Percentiles rank a stretch among this genome's conserved stretches.
Evolutionary conservation across 1,284 basidiomycete species (phyloP).

Genomic region (Malassezia pachydermatis): DNA sequence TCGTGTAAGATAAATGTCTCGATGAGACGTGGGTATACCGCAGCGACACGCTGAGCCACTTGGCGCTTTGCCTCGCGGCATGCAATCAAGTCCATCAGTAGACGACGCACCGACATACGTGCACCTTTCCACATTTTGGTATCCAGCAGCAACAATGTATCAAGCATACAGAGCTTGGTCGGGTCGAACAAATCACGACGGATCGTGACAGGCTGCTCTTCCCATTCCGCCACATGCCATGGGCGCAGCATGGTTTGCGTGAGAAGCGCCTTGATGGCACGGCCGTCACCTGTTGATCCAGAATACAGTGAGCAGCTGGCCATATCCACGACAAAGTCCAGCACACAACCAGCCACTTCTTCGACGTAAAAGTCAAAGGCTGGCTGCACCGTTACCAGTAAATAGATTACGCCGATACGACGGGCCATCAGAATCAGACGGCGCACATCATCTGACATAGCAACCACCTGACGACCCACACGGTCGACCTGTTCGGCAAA

Average conservation of each 20-base stretch:
- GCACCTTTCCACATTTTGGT: constrained; percentile 44
- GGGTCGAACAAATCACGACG: constrained; percentile 35
- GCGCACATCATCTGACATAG: constrained; percentile 61
- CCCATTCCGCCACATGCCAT: constrained; percentile 24
- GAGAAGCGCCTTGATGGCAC: constrained; percentile 29
- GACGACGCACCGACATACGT: constrained; percentile 66
- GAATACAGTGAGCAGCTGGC: constrained; percentile 35
- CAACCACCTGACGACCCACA: constrained; percentile 70
- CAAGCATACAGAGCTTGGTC: constrained; percentile 29
- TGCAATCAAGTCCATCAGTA: constrained; percentile 67
- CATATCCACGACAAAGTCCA: constrained; percentile 37
- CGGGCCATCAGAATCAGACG: constrained; percentile 69
- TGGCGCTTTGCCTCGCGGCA: constrained; percentile 62
- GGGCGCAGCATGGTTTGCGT: constrained; percentile 26
- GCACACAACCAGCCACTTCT: constrained; percentile 58
- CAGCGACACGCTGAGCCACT: constrained; percentile 54
- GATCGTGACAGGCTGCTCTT: constrained; percentile 27
- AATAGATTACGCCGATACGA: constrained; percentile 72
- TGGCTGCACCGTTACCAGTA: constrained; percentile 78
- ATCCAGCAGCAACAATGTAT: constrained; percentile 41
- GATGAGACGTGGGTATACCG: constrained; percentile 37
- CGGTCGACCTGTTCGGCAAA: constrained; percentile 63
- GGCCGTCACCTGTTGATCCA: constrained; percentile 18
- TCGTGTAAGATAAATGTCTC: constrained; percentile 45
- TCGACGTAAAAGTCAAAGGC: constrained; percentile 84